Evolutionary conservation across 306 rosid genomes (phyloP).

Genomic region (Cucurbita argyrosperma): DNA sequence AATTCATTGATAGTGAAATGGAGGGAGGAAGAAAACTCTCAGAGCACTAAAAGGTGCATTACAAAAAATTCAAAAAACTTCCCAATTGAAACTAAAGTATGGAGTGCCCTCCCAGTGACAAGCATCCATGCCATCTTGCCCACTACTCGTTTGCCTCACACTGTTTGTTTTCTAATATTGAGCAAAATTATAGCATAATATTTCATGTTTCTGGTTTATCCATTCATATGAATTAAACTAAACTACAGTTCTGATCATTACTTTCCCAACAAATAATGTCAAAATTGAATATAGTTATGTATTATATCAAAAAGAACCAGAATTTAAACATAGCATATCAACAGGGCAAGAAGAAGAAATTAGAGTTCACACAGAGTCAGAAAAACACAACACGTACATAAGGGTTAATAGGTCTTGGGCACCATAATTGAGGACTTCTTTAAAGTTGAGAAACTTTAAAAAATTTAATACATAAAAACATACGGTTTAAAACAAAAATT

Average conservation of each 20-base stretch:
- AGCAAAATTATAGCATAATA: too few relatives aligned
- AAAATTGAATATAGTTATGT: too few relatives aligned
- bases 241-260: too few relatives aligned
- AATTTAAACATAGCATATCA: background rate
- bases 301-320: background rate
- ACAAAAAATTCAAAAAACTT: background rate
- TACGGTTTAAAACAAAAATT: background rate
- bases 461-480: background rate
- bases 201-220: too few relatives aligned
- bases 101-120: too few relatives aligned
- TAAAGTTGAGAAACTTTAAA: background rate
- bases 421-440: background rate
- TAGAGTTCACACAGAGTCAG: background rate
- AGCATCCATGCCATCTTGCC: too few relatives aligned
- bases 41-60: background rate
- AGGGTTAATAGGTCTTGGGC: background rate
- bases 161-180: too few relatives aligned
- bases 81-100: too few relatives aligned
- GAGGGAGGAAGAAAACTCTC: background rate
- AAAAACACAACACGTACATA: background rate
- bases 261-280: too few relatives aligned
- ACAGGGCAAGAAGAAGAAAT: background rate
- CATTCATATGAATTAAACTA: too few relatives aligned
- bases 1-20: background rate
- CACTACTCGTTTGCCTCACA: too few relatives aligned